Base-by-base conservation (phyloP, 164 flowering plant genomes). In the Vitis amurensis region DNA sequence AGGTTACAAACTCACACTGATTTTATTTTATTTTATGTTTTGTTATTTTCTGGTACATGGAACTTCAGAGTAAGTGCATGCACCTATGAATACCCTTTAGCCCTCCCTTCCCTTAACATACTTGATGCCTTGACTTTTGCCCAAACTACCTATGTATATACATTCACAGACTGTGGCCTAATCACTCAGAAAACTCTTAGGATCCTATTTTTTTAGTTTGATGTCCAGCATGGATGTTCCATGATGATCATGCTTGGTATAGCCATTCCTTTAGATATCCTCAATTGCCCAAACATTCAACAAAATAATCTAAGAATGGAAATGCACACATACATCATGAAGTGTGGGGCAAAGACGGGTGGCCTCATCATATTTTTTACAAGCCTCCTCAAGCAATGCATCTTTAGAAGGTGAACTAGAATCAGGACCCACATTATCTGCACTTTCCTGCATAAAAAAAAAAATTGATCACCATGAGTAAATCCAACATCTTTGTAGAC, bases 311-410 rank as follows among this genome's bases (percentile, higher is more conserved):
- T 2, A 59, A 55, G 52, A 49, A 68, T 31, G 50, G 61, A 56
- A 37, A 59, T 47, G 31, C 9, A 62, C 59, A 72, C 94, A 51
- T 88, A 95, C 99, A 88, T 95, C 99, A 82, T 95, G 92, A 78
- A 95, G 99, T 8, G 97, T 90, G 55, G 99, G 97, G 73, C 92
- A 90, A 65, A 93, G 93, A 57, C 70, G 86, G 23, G 97, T 93
- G 61, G 99, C 98, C 71, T 91, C 97, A 67, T 90, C 99, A 78
- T 95, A 95, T 74, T 93, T 95, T 78, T 82, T 91, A 80, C 99
- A 95, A 72, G 99, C 99, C 81, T 95, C 98, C 85, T 95, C 98
- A 64, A 95, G 98, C 84, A 95, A 84, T 65, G 91, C 87, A 85
- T 95, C 99, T 87, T 93, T 94, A 67, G 99, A 89, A 72, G 97